Evolutionary conservation across 108 stramenopile genomes (phyloP).

Genomic region (Thalassiosira profunda): DNA sequence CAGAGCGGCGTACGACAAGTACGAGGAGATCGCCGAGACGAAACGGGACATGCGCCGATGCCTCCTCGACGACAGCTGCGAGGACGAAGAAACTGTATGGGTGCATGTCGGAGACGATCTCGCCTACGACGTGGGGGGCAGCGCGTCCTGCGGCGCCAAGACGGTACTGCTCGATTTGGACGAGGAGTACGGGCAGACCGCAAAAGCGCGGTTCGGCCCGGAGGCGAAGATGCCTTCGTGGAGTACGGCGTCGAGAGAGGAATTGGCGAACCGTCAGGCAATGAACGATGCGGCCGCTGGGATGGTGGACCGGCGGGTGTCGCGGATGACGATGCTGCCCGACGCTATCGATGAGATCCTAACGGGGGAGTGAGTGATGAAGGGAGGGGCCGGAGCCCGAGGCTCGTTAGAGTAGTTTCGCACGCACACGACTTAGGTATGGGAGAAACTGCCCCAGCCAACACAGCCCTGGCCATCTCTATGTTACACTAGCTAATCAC

Average conservation of each 20-base stretch:
- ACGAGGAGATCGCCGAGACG: slow-evolving; percentile 61
- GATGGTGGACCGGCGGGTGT: slow-evolving; percentile 66
- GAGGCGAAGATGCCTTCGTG: slow-evolving; percentile 65
- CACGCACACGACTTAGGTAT: too few relatives aligned
- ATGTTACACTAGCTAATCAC: too few relatives aligned
- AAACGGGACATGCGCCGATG: slow-evolving; percentile 47
- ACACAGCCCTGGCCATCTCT: too few relatives aligned
- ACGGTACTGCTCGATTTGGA: slow-evolving; percentile 85
- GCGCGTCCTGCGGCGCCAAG: slow-evolving; percentile 82
- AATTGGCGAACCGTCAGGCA: slow-evolving; percentile 66
- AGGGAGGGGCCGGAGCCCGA: too few relatives aligned
- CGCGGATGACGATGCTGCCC: slow-evolving; percentile 66
- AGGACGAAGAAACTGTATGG: slow-evolving; percentile 63
- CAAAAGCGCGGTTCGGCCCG: slow-evolving; percentile 74
- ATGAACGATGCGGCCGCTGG: slow-evolving; percentile 87
- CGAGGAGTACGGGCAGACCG: slow-evolving; percentile 77
- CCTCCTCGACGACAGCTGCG: slow-evolving; percentile 14
- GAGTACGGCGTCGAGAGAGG: slow-evolving; percentile 70
- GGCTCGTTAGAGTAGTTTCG: too few relatives aligned
- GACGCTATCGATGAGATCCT: slow-evolving; percentile 84
- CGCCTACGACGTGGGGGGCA: slow-evolving; percentile 88
- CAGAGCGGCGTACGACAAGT: slow-evolving; percentile 80
- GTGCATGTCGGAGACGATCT: slow-evolving; percentile 92
- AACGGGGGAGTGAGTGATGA: slow-evolving; percentile 31
- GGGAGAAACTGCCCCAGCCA: too few relatives aligned